These are phyloP conservation scores for Termitomyces eurrhizus DNA, from an alignment of 768 basidiomycete species.

Conservation along the genomic window DNA sequence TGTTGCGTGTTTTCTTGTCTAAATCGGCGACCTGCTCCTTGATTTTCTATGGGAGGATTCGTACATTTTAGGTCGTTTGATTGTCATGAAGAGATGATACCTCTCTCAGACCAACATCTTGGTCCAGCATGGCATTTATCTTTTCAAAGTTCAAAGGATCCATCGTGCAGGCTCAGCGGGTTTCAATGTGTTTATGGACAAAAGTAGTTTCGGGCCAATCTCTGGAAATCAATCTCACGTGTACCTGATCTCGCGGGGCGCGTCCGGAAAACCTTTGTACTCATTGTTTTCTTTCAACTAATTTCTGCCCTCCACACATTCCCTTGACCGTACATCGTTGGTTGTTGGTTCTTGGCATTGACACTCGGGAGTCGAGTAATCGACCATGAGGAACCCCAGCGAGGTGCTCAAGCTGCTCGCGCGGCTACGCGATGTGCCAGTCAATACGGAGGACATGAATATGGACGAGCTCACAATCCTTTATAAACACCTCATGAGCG, in stretches of 20 bases:
- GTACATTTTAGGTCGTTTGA: neutral
- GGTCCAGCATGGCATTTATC: slow-evolving; percentile 57
- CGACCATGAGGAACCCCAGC: slow-evolving; percentile 14
- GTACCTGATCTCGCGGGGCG: neutral
- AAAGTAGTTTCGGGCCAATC: neutral
- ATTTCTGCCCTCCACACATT: neutral
- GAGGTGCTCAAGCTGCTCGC: slow-evolving; percentile 48
- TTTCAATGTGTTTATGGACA: neutral
- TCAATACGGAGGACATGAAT: slow-evolving; percentile 43
- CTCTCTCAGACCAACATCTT: slow-evolving; percentile 63
- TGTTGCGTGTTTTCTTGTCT: slow-evolving; percentile 69
- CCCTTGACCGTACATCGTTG: neutral
- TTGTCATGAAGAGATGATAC: slow-evolving; percentile 30
- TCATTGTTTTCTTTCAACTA: neutral
- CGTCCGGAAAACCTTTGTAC: neutral
- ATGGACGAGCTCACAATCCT: slow-evolving; percentile 47
- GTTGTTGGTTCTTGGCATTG: neutral
- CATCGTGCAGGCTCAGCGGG: slow-evolving; percentile 33
- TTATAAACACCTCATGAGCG: slow-evolving; percentile 51
- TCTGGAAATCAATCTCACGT: neutral
- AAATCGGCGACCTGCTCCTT: slow-evolving; percentile 70
- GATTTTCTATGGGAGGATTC: slow-evolving; percentile 56
- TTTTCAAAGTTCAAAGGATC: slow-evolving; percentile 49
- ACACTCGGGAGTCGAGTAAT: neutral
- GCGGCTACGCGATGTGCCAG: slow-evolving; percentile 55